Conservation (phyloP, 2,329 filamentous ascomycete genomes). For the Fusarium nurragi region DNA sequence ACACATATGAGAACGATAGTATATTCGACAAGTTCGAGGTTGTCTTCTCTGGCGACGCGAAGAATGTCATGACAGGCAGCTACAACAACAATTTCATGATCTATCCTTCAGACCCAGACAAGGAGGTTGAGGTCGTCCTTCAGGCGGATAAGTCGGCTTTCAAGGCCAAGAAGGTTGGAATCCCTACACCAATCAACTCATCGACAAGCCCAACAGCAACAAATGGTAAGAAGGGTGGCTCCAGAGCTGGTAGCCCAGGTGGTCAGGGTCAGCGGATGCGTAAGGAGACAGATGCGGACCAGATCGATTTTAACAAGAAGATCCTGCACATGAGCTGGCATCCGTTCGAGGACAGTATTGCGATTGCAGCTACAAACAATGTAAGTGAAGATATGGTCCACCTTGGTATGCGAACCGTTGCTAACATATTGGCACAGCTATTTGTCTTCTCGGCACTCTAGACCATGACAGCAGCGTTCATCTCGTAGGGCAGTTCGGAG, state of each 20-base stretch:
- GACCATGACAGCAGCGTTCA: constrained; percentile 42
- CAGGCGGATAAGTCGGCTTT: constrained; percentile 99
- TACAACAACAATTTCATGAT: constrained; percentile 99
- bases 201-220: constrained; percentile 75
- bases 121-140: constrained; percentile 95
- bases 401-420: not conserved
- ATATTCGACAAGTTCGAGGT: constrained; percentile 99
- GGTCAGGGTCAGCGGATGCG: constrained; percentile 91
- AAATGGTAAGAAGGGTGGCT: constrained; percentile 87
- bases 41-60: constrained; percentile 96
- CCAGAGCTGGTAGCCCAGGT: constrained; percentile 86
- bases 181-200: constrained; percentile 94
- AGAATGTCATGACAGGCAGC: constrained; percentile 99
- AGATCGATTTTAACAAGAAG: constrained; percentile 99
- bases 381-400: constrained; percentile 67
- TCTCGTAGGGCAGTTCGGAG: constrained; percentile 37
- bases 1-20: constrained; percentile 99
- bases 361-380: constrained; percentile 99
- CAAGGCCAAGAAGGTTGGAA: constrained; percentile 99
- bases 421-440: constrained; percentile 60
- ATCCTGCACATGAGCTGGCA: constrained; percentile 99
- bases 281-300: constrained; percentile 98
- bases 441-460: constrained; percentile 84
- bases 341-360: constrained; percentile 99
- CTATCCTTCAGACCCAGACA: constrained; percentile 94